Conservation (phyloP, 1,139 yeast species). For the Blastobotrys petasosporus region DNA sequence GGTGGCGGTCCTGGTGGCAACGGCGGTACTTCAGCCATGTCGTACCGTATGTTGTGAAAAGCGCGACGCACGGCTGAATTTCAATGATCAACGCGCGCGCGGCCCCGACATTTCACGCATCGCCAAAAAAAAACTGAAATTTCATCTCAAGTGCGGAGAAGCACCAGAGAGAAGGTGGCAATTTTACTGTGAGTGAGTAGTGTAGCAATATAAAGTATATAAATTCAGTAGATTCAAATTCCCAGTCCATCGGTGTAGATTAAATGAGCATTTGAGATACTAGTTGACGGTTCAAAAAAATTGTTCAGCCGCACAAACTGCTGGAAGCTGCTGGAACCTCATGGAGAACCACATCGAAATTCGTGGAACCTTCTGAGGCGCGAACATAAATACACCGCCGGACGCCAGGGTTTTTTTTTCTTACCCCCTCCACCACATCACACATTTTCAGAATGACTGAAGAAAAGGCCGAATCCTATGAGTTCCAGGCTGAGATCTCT, state of each 20-base stretch:
- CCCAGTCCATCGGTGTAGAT: too few relatives aligned
- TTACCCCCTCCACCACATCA: neutral
- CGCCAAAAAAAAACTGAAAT: too few relatives aligned
- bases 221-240: neutral
- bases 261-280: too few relatives aligned
- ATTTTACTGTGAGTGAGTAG: too few relatives aligned
- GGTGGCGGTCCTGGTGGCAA: slow-evolving; percentile 19
- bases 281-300: too few relatives aligned
- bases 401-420: slow-evolving; percentile 2
- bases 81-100: neutral
- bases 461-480: slow-evolving; percentile 40
- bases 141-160: too few relatives aligned
- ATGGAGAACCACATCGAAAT: slow-evolving; percentile 9
- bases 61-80: neutral
- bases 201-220: neutral
- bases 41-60: too few relatives aligned
- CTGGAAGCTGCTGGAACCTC: too few relatives aligned
- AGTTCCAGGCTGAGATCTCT: slow-evolving; percentile 99
- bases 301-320: too few relatives aligned
- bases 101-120: neutral
- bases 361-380: slow-evolving; percentile 14
- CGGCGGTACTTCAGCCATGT: slow-evolving; percentile 9
- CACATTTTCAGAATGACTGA: slow-evolving; percentile 9
- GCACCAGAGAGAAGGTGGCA: too few relatives aligned
- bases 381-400: slow-evolving; percentile 4